Base-by-base conservation (phyloP, 108 stramenopile genomes). In the Aurantiochytrium sp. region DNA sequence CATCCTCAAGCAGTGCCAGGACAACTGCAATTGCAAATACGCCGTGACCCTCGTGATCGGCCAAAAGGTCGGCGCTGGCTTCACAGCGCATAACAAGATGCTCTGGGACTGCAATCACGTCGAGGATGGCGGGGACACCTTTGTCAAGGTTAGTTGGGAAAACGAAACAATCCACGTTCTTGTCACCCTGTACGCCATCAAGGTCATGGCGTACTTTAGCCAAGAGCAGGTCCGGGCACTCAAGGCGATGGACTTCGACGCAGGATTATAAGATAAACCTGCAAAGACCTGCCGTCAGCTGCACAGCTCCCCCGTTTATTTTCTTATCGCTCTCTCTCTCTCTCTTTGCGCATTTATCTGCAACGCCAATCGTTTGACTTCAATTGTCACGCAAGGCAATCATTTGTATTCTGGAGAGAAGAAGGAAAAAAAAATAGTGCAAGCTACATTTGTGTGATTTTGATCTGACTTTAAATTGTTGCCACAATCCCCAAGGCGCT, bases 11-110 rank as follows among this genome's bases (percentile, higher is more conserved):
- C 76, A 83, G 28, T 83, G 76, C 51, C 76, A 83, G 28, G 76
- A 83, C 76, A 83, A 83, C 51, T 83, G 76, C 76, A 83, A 83
- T 28, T 83, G 76, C 76, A 83, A 83, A 45, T 83, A 83, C 28
- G 45, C 76, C 8, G 76, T 83, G 19, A 12, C 51, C 18, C 45
- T 53, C 18, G 76, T 83, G 8, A 83, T 83, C 2, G 76, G 76
- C 76, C 76, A 83, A 53, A 83, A 83, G 1, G 76, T 83, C 23
- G 76, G 76, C 18, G 76, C 76, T 2, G 76, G 76, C 19, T 83
- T 83, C 76, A 83, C 76, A 35, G 76, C 76, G 49, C 76, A 83
- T 45, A 83, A 83, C 23, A 83, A 83, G 28, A 83, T 83, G 76
- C 51, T 53, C 51, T 83, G 76, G 76, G 76, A 83, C 51, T 83